Evolutionary conservation across 2,329 filamentous ascomycete genomes (phyloP).

Genomic region (Aureobasidium sp.): DNA sequence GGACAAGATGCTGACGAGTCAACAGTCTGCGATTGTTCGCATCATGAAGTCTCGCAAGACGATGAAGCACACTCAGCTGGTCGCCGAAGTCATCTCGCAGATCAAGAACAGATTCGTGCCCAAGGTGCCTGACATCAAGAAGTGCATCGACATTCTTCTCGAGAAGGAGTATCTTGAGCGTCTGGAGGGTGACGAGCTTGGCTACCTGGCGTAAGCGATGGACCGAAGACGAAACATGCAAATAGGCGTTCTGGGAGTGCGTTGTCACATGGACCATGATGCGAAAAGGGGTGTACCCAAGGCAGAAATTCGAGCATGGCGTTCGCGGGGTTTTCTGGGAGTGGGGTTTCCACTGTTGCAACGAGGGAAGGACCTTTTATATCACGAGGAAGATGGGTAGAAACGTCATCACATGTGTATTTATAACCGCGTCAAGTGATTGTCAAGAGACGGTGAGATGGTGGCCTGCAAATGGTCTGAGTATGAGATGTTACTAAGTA

Average conservation of each 20-base stretch:
- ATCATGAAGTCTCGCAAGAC: conserved; percentile 99
- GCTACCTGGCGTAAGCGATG: conserved; percentile 69
- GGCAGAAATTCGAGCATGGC: conserved; percentile 17
- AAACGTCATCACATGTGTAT: neutral
- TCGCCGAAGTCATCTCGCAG: conserved; percentile 91
- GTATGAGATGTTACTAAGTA: no score
- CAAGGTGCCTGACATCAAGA: conserved; percentile 94
- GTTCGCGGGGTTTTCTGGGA: conserved; percentile 13
- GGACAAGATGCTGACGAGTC: conserved; percentile 27
- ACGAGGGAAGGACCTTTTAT: neutral
- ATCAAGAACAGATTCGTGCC: conserved; percentile 90
- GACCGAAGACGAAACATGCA: neutral
- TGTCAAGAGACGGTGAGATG: no score
- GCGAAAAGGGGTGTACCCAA: conserved; percentile 11
- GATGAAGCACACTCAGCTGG: conserved; percentile 94
- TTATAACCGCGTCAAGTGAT: no score
- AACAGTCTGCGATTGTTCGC: conserved; percentile 89
- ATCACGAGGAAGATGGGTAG: neutral
- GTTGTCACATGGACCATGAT: no score
- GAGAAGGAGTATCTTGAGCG: conserved; percentile 99
- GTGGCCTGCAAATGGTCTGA: no score
- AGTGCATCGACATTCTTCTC: conserved; percentile 95
- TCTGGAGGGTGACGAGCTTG: conserved; percentile 86
- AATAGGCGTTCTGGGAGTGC: conserved; percentile 5
- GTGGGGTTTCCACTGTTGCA: neutral